These are phyloP conservation scores for Malassezia obtusa DNA, from an alignment of 1,284 basidiomycete genomes.

Conservation along the genomic window DNA sequence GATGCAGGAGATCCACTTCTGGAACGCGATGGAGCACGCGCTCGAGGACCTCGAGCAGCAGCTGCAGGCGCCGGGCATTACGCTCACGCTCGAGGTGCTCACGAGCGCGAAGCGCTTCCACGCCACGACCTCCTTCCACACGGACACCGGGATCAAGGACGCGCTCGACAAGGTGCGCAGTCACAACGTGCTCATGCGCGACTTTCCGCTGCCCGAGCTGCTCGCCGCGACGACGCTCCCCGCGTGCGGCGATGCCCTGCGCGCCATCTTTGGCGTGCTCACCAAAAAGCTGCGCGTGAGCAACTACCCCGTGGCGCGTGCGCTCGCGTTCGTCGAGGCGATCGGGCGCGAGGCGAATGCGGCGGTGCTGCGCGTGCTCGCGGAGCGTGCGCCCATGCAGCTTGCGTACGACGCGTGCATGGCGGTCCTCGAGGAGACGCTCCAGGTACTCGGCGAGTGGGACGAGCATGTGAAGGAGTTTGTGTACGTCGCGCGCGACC, in stretches of 20 bases:
- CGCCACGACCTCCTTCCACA: slow-evolving; percentile 93
- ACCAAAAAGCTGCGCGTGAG: slow-evolving; percentile 73
- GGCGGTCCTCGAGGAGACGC: slow-evolving; percentile 65
- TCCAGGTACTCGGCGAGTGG: slow-evolving; percentile 83
- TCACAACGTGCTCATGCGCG: slow-evolving; percentile 96
- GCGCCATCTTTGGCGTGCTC: slow-evolving; percentile 81
- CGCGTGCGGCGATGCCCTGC: slow-evolving; percentile 79
- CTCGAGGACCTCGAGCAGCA: slow-evolving; percentile 87
- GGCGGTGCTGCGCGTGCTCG: slow-evolving; percentile 79
- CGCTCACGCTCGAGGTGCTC: slow-evolving; percentile 82
- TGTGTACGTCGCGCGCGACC: slow-evolving; percentile 89
- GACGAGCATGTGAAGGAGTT: slow-evolving; percentile 97
- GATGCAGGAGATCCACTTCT: slow-evolving; percentile 97
- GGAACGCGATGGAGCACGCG: slow-evolving; percentile 86
- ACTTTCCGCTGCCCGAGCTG: slow-evolving; percentile 92
- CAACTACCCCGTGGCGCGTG: slow-evolving; percentile 88
- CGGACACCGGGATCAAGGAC: slow-evolving; percentile 86
- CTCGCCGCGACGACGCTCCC: slow-evolving; percentile 89
- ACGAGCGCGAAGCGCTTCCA: slow-evolving; percentile 93
- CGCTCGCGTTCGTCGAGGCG: slow-evolving; percentile 89
- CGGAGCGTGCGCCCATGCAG: slow-evolving; percentile 78
- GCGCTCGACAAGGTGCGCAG: slow-evolving; percentile 40
- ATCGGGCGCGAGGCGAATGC: slow-evolving; percentile 96
- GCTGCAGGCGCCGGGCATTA: slow-evolving; percentile 79
- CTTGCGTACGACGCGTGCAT: slow-evolving; percentile 91